Evolutionary conservation across 192 early-diverging fungal species (phyloP).

Genomic region (Phlyctochytrium planicorne): DNA sequence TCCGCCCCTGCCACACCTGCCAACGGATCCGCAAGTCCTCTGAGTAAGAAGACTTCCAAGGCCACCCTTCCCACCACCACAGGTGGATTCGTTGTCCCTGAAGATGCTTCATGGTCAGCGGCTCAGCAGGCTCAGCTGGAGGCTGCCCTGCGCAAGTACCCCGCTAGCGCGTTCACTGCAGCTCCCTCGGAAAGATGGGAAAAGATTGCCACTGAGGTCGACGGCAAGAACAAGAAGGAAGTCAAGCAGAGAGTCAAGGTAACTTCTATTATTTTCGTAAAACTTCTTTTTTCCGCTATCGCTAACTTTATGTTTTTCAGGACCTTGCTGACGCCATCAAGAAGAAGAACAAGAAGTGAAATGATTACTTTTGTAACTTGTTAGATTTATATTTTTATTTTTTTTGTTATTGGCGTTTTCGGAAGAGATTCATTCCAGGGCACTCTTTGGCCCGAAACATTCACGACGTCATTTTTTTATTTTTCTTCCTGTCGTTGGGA

Average conservation of each 20-base stretch:
- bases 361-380: no score
- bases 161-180: constrained; percentile 35
- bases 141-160: constrained; percentile 45
- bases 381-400: no score
- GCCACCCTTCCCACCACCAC: constrained; percentile 9
- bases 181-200: constrained; percentile 51
- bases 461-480: not conserved
- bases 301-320: constrained; percentile 5
- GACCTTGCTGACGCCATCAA: constrained; percentile 43
- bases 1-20: not conserved
- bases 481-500: no score
- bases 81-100: constrained; percentile 25
- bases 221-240: constrained; percentile 49
- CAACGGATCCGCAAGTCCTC: constrained; percentile 5
- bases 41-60: constrained; percentile 15
- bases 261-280: not conserved
- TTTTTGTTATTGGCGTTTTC: no score
- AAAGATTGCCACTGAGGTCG: constrained; percentile 45
- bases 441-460: not conserved
- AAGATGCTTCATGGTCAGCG: constrained; percentile 40
- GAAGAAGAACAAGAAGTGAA: constrained; percentile 39
- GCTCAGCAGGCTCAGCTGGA: constrained; percentile 49
- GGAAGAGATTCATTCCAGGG: not conserved
- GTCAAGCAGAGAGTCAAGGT: constrained; percentile 52
- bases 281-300: not conserved